Conservation (phyloP, 441 rosid genomes). For the Breynia disticha region DNA sequence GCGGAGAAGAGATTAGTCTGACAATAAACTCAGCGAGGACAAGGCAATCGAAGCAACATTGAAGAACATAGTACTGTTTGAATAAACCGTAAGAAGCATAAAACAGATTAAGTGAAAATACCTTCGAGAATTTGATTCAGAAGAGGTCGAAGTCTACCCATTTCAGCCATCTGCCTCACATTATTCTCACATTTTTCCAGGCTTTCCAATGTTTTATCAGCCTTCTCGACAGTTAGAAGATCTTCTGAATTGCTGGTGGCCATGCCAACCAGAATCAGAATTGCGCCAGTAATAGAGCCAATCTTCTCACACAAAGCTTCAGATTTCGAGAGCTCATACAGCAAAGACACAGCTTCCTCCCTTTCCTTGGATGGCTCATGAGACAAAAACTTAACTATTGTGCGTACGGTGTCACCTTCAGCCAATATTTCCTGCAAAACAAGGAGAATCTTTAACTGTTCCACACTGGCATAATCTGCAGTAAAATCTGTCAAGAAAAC, state of each 20-base stretch:
- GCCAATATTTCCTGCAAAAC: slow-evolving; percentile 63
- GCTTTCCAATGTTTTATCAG: slow-evolving; percentile 77
- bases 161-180: slow-evolving; percentile 92
- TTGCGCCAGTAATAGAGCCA: slow-evolving; percentile 85
- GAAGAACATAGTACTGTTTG: slow-evolving; percentile 1
- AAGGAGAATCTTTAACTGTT: slow-evolving; percentile 9
- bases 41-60: too few relatives aligned
- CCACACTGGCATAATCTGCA: slow-evolving; percentile 4
- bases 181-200: slow-evolving; percentile 72
- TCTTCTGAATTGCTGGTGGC: slow-evolving; percentile 81
- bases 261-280: slow-evolving; percentile 88
- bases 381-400: slow-evolving; percentile 77
- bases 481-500: slow-evolving; percentile 8
- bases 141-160: slow-evolving; percentile 87
- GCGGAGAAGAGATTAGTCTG: too few relatives aligned
- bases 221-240: slow-evolving; percentile 69
- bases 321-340: slow-evolving; percentile 87
- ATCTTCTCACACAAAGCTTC: slow-evolving; percentile 89
- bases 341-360: slow-evolving; percentile 85
- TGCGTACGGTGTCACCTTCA: slow-evolving; percentile 90
- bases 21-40: too few relatives aligned
- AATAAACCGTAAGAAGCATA: slow-evolving; percentile 12
- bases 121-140: slow-evolving; percentile 81
- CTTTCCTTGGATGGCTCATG: slow-evolving; percentile 83
- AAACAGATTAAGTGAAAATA: slow-evolving; percentile 16